Evolutionary conservation across 805 yeast genomes (phyloP).

Genomic region (Lachancea sp.): DNA sequence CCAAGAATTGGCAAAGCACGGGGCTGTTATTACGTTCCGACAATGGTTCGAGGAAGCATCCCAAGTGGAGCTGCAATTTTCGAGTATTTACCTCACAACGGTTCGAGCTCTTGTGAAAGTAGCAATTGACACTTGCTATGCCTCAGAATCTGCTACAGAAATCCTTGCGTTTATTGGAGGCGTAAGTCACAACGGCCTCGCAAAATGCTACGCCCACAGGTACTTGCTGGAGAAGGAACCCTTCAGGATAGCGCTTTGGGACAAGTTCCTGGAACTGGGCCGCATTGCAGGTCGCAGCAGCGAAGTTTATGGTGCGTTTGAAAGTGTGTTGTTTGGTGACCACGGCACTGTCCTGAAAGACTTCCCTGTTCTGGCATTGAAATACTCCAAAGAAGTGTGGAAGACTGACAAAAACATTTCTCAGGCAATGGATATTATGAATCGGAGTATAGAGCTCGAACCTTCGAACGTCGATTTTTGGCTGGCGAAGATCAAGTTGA

Average conservation of each 20-base stretch:
- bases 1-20: slow-evolving; percentile 43
- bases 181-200: slow-evolving; percentile 11
- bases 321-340: slow-evolving; percentile 40
- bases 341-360: slow-evolving; percentile 37
- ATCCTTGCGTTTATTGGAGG: slow-evolving; percentile 19
- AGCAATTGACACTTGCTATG: slow-evolving; percentile 33
- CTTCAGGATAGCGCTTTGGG: slow-evolving; percentile 42
- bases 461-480: slow-evolving; percentile 51
- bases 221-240: slow-evolving; percentile 41
- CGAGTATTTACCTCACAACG: slow-evolving; percentile 36
- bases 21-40: slow-evolving; percentile 30
- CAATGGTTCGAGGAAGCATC: slow-evolving; percentile 56
- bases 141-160: slow-evolving; percentile 11
- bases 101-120: slow-evolving; percentile 48
- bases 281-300: slow-evolving; percentile 23
- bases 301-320: slow-evolving; percentile 42
- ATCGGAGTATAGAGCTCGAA: slow-evolving; percentile 39
- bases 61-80: slow-evolving; percentile 39
- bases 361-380: slow-evolving; percentile 47
- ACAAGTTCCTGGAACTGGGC: slow-evolving; percentile 36
- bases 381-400: slow-evolving; percentile 73
- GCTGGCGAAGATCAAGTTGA: slow-evolving; percentile 68
- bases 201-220: slow-evolving; percentile 42
- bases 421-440: slow-evolving; percentile 49
- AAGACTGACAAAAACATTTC: slow-evolving; percentile 38